A percentile compares a stretch with the other conserved stretches of the same genome.
These are phyloP conservation scores for Piper longum DNA, from an alignment of 164 flowering plant species.

Conservation along the genomic window DNA sequence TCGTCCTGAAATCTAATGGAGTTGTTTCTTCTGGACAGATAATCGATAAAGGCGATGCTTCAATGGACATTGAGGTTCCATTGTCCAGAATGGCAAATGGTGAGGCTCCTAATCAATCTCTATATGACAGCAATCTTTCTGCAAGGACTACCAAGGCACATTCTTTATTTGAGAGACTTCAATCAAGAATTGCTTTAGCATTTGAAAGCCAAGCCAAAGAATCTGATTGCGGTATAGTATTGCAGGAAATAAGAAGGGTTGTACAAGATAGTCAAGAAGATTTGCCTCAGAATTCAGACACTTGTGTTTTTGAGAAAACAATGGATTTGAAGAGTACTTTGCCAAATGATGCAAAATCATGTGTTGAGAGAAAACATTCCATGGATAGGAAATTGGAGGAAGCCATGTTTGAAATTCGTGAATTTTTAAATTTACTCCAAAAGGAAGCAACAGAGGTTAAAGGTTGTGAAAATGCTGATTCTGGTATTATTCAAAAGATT, in stretches of 20 bases:
- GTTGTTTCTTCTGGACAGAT: constrained; percentile 7
- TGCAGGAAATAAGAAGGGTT: constrained; percentile 38
- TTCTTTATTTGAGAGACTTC: constrained; percentile 11
- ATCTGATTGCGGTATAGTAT: constrained; percentile 14
- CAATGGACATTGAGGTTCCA: background rate
- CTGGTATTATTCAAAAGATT: constrained; percentile 27
- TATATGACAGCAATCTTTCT: constrained; percentile 1
- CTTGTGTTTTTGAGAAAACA: constrained; percentile 14
- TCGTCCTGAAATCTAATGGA: constrained; percentile 37
- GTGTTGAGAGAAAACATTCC: constrained; percentile 3
- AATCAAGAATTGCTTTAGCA: constrained; percentile 13
- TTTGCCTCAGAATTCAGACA: constrained; percentile 20
- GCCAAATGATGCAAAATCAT: constrained; percentile 10
- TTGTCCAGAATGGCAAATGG: background rate
- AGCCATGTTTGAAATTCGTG: constrained; percentile 58
- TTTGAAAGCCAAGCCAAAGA: constrained; percentile 19
- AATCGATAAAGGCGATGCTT: background rate
- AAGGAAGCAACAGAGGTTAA: constrained; percentile 46
- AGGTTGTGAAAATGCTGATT: constrained; percentile 26
- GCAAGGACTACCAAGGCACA: constrained; percentile 4
- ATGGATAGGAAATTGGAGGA: constrained; percentile 23
- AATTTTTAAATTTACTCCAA: constrained; percentile 49
- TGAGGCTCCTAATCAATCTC: background rate
- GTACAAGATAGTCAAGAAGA: constrained; percentile 33
- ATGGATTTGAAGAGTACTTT: constrained; percentile 18